Evolutionary conservation across 768 basidiomycete genomes (phyloP).

Genomic region (Gelatoporia subvermispora): DNA sequence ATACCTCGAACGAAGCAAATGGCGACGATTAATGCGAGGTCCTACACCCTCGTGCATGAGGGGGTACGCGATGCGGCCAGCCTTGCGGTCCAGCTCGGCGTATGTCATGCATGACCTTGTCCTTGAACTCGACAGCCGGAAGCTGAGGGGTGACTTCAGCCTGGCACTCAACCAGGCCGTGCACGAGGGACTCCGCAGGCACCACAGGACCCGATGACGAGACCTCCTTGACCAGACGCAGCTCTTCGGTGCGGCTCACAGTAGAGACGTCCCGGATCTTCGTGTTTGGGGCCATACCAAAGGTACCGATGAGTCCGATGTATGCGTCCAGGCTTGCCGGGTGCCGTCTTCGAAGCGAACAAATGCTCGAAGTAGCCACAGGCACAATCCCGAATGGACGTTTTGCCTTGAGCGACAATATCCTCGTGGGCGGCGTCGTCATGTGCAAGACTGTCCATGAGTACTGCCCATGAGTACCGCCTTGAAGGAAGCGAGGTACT

Average conservation of each 20-base stretch:
- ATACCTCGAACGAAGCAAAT: conserved; percentile 27
- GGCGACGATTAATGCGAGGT: conserved; percentile 21
- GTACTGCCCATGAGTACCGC: too few species aligned
- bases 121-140: conserved; percentile 22
- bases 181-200: conserved; percentile 9
- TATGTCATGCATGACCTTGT: conserved; percentile 5
- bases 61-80: conserved; percentile 7
- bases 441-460: conserved; percentile 18
- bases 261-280: conserved; percentile 12
- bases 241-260: conserved; percentile 10
- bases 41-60: conserved; percentile 22
- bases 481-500: conserved; percentile 23
- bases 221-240: conserved; percentile 21
- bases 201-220: conserved; percentile 15
- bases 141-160: conserved; percentile 15
- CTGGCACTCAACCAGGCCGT: conserved; percentile 11
- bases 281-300: conserved; percentile 9
- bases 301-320: conserved; percentile 22
- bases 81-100: conserved; percentile 5
- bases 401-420: conserved; percentile 23
- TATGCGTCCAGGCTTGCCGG: conserved; percentile 26
- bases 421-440: conserved; percentile 28
- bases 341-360: conserved; percentile 23
- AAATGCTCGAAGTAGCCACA: conserved; percentile 29
- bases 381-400: conserved; percentile 13